Base-by-base conservation (phyloP, 176 grass and related monocot species). In the Panicum miliaceum region DNA sequence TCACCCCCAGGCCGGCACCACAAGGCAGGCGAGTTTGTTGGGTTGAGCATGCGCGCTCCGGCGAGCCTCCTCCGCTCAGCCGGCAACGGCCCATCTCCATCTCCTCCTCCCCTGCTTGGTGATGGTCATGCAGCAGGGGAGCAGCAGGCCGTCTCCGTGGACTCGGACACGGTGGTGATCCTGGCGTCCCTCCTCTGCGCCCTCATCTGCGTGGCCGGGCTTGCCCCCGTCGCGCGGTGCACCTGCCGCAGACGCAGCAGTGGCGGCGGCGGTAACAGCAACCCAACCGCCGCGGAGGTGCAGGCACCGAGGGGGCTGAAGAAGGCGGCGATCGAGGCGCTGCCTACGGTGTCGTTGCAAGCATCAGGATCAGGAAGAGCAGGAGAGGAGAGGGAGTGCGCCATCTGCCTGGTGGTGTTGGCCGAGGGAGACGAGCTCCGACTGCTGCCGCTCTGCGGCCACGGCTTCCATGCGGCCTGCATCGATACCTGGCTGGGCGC, bases 121-220 rank as follows among this genome's bases (percentile, higher is more conserved):
- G 23, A 6, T 64, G 50, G 4, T 5, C 26, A 32, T 29, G 71
- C 25, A 51, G 45, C 2, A 27, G 43, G 48, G 25, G 12, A 48
- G 51, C 50, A 52, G 50, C 15, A 53, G 51, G 61, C 77, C 25
- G 64, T 92, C 52, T 64, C 92, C 12, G 82, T 92, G 46, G 90
- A 94, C 84, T 89, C 92, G 0, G 82, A 94, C 90, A 87, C 85
- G 76, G 87, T 92, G 46, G 87, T 94, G 18, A 90, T 94, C 84
- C 90, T 94, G 4, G 84, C 92, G 16, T 71, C 90, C 64, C 90
- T 92, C 58, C 78, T 92, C 38, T 92, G 90, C 36, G 92, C 92
- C 8, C 81, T 92, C 64, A 83, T 94, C 73, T 90, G 92, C 25
- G 76, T 94, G 12, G 84, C 86, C 13, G 92, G 90, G 46, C 92